Evolutionary conservation across 2,329 filamentous ascomycete species (phyloP).

Genomic region (Sclerotinia spermophila): DNA sequence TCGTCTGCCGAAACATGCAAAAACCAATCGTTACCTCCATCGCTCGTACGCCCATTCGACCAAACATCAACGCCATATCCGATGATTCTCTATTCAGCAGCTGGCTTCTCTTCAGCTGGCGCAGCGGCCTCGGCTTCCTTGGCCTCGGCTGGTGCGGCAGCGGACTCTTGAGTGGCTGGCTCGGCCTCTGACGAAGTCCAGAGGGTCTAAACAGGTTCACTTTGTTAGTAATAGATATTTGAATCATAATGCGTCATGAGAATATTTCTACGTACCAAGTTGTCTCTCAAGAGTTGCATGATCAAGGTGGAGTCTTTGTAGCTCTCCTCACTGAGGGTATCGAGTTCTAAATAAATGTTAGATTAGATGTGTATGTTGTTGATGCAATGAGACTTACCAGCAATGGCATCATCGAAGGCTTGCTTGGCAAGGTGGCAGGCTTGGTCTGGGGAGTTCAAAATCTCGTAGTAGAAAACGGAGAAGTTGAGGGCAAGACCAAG

Average conservation of each 20-base stretch:
- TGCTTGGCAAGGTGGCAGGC: slow-evolving; percentile 99
- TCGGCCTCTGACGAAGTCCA: slow-evolving; percentile 99
- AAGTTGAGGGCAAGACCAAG: slow-evolving; percentile 98
- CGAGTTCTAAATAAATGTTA: slow-evolving; percentile 58
- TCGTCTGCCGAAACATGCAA: slow-evolving; percentile 35
- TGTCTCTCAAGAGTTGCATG: slow-evolving; percentile 98
- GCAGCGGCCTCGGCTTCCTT: slow-evolving; percentile 52
- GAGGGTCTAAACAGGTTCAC: slow-evolving; percentile 65
- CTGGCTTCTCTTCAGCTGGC: slow-evolving; percentile 38
- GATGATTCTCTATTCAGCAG: slow-evolving; percentile 35
- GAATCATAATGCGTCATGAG: not conserved
- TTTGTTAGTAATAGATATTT: slow-evolving; percentile 13
- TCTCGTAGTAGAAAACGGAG: slow-evolving; percentile 99
- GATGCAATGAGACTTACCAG: slow-evolving; percentile 49
- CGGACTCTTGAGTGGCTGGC: slow-evolving; percentile 60
- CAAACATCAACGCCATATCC: slow-evolving; percentile 37
- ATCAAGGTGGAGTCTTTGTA: slow-evolving; percentile 99
- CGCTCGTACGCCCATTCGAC: slow-evolving; percentile 33
- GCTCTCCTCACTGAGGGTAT: slow-evolving; percentile 95
- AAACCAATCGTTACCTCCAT: slow-evolving; percentile 32
- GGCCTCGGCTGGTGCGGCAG: slow-evolving; percentile 50
- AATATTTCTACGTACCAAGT: slow-evolving; percentile 51
- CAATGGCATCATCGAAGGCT: slow-evolving; percentile 99
- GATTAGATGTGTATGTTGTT: slow-evolving; percentile 4
- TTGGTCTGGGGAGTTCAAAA: slow-evolving; percentile 94